These are phyloP conservation scores for Cutaneotrichosporon mucoides DNA, from an alignment of 1,284 basidiomycete genomes.

Conservation along the genomic window DNA sequence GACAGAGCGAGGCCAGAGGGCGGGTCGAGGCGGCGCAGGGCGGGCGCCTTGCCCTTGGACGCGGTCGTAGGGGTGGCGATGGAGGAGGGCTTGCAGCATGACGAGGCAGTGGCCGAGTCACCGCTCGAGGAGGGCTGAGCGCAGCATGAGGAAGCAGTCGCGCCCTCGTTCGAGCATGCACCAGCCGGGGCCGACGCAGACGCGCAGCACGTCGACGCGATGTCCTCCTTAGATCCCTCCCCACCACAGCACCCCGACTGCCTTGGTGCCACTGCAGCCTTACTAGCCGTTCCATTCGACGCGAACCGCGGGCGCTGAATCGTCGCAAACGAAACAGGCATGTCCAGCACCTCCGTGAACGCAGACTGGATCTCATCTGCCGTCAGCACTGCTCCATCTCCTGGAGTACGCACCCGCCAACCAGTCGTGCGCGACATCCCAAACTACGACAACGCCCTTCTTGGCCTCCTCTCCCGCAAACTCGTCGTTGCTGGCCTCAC, in stretches of 20 bases:
- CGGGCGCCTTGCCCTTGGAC: slow-evolving; percentile 51
- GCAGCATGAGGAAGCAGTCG: too few relatives aligned
- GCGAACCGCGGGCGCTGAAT: slow-evolving; percentile 25
- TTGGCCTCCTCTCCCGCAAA: slow-evolving; percentile 16
- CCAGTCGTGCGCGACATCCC: slow-evolving; percentile 80
- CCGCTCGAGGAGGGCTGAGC: neutral
- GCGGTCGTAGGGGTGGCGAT: too few relatives aligned
- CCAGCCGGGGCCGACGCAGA: too few relatives aligned
- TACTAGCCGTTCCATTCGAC: too few relatives aligned
- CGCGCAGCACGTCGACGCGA: too few relatives aligned
- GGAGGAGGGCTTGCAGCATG: neutral
- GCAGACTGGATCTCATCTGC: slow-evolving; percentile 39
- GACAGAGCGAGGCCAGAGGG: slow-evolving; percentile 37
- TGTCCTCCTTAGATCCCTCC: too few relatives aligned
- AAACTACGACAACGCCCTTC: slow-evolving; percentile 58
- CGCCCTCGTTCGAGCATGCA: too few relatives aligned
- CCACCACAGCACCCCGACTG: too few relatives aligned
- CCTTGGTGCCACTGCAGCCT: too few relatives aligned
- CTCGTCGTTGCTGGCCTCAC: slow-evolving; percentile 26
- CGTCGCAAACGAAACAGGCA: slow-evolving; percentile 33
- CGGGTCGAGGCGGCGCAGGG: slow-evolving; percentile 38
- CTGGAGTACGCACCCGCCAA: too few relatives aligned
- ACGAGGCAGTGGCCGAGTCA: neutral
- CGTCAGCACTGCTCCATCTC: too few relatives aligned
- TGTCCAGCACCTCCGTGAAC: slow-evolving; percentile 10